A percentile compares a stretch with the other conserved stretches of the same genome.
Conservation (phyloP, 2,329 filamentous ascomycete genomes). For the Colletotrichum caudatum region DNA sequence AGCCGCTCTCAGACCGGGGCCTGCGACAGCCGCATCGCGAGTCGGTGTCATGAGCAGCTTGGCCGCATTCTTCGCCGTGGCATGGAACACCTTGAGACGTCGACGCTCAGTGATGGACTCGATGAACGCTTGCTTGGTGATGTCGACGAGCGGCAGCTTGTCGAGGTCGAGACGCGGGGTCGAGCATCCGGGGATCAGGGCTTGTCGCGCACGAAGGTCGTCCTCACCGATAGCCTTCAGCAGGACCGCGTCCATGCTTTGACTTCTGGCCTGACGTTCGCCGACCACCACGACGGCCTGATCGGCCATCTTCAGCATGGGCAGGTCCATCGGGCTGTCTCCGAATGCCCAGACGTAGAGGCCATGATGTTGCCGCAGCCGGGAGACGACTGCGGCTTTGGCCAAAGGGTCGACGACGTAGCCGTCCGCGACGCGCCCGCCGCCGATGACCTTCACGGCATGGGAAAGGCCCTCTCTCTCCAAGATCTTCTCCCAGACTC, state of each 20-base stretch:
- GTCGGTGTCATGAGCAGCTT: slow-evolving; percentile 65
- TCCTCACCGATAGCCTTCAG: slow-evolving; percentile 53
- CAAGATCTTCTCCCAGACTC: slow-evolving; percentile 68
- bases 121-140: slow-evolving; percentile 44
- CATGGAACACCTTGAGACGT: slow-evolving; percentile 52
- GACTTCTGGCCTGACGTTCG: slow-evolving; percentile 58
- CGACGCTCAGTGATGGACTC: slow-evolving; percentile 35
- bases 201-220: slow-evolving; percentile 59
- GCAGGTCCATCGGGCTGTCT: slow-evolving; percentile 69
- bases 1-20: slow-evolving; percentile 60
- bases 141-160: slow-evolving; percentile 56
- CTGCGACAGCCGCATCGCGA: slow-evolving; percentile 60
- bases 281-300: slow-evolving; percentile 68
- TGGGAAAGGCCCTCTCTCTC: slow-evolving; percentile 54
- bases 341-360: slow-evolving; percentile 67
- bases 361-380: slow-evolving; percentile 50
- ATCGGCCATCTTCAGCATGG: slow-evolving; percentile 67
- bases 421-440: slow-evolving; percentile 59
- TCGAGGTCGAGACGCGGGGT: slow-evolving; percentile 56
- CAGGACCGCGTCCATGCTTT: slow-evolving; percentile 63
- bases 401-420: slow-evolving; percentile 61
- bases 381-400: slow-evolving; percentile 62
- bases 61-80: slow-evolving; percentile 57
- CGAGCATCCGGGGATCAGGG: slow-evolving; percentile 56
- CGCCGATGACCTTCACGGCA: slow-evolving; percentile 64